Percentiles rank a stretch among this genome's conserved stretches.
These are phyloP conservation scores for Trypanosoma caninum DNA, from an alignment of 208 protist genomes.

Conservation along the genomic window DNA sequence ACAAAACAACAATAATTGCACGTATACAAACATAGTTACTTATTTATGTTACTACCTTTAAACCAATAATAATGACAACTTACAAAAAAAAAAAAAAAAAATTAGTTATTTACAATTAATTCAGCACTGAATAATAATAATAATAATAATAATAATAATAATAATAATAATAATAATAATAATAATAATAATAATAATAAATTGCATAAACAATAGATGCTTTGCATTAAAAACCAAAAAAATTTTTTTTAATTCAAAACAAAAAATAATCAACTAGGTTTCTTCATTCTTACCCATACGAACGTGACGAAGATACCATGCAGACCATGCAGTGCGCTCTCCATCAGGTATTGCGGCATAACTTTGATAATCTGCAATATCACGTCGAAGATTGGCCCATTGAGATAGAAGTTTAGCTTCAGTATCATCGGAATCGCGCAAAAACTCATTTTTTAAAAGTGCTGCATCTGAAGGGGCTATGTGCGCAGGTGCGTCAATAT, in stretches of 20 bases:
- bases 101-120: no score
- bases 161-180: not conserved
- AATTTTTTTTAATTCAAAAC: no score
- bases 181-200: no score
- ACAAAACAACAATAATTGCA: not conserved
- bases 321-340: constrained; percentile 64
- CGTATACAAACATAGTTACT: no score
- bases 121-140: no score
- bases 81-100: constrained; percentile 10
- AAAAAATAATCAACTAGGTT: not conserved
- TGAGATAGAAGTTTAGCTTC: constrained; percentile 35
- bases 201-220: no score
- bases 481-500: constrained; percentile 32
- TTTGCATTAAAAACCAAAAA: not conserved
- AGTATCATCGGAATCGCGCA: constrained; percentile 20
- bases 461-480: constrained; percentile 32
- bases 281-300: constrained; percentile 19
- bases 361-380: constrained; percentile 64
- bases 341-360: constrained; percentile 61
- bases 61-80: not conserved
- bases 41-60: no score
- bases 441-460: constrained; percentile 52
- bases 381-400: constrained; percentile 49
- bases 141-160: not conserved
- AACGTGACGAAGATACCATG: constrained; percentile 75